phyloP scores from a whole-genome alignment of 2,329 filamentous ascomycete genomes.

The Claviceps citrina region DNA sequence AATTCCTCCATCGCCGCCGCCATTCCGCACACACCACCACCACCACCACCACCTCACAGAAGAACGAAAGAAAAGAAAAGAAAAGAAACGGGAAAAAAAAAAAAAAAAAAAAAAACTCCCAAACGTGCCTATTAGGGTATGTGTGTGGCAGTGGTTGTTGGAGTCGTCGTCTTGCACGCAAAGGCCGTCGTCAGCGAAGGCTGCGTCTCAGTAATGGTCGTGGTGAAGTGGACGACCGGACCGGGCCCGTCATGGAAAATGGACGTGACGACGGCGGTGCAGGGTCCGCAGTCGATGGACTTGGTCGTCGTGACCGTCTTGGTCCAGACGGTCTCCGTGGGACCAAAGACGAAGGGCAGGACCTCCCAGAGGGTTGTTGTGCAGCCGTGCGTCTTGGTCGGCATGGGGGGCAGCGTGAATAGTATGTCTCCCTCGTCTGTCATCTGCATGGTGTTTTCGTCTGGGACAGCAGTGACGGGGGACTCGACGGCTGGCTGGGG shows the following conservation, averaged over 20 bases:
- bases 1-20: no score
- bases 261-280: conserved; percentile 6
- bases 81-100: neutral
- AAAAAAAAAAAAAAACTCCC: neutral
- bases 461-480: no score
- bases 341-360: conserved; percentile 8
- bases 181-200: conserved; percentile 7
- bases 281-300: conserved; percentile 14
- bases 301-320: conserved; percentile 11
- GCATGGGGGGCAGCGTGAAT: no score
- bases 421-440: no score
- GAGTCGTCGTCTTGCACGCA: neutral
- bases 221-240: conserved; percentile 11
- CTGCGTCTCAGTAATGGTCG: conserved; percentile 9
- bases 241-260: conserved; percentile 7
- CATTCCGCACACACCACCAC: no score
- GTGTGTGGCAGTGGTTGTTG: neutral
- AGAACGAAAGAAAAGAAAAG: neutral
- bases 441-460: no score
- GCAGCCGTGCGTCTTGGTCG: conserved; percentile 5
- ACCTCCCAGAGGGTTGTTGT: conserved; percentile 5
- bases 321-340: conserved; percentile 14
- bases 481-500: no score
- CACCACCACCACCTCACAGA: no score
- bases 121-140: neutral